Evolutionary conservation across 1,284 basidiomycete species (phyloP), one percentile per base, ranked within the genome.

Genomic region (Puccinia novopanici): DNA sequence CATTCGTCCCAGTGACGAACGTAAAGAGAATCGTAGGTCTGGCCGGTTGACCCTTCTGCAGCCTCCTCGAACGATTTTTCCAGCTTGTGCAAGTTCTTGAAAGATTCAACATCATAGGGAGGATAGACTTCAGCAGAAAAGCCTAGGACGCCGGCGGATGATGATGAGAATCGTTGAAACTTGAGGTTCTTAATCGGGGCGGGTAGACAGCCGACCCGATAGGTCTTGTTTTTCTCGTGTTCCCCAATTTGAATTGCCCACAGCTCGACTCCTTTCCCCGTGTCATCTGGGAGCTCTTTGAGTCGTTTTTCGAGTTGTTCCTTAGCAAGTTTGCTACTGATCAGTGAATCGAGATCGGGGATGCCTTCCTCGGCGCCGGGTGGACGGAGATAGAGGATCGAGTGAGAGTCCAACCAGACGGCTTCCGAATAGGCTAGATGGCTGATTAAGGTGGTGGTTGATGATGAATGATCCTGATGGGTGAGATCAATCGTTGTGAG

Each of bases 71-170:
- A 52, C 22, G 37, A 52, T 13, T 40, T 17, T 52, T 72, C 77
- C 17, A 80, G 22, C 30, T 72, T 45, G 48, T 80, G 55, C 2
- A 72, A 45, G 17, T 80, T 73, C 37, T 61, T 45, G 24, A 80
- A 65, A 12, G 77, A 27, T 34, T 80, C 68, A 5, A 30, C 0
- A n/a, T 80, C 42, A 50, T 80, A 80, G 9, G 77, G 77, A 15
- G 77, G 65, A 73, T 80, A 80, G 4, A 80, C 77, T 52, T 72
- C 19, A n/a, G 70, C 68, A 34, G 68, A 80, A n/a, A 80, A 80
- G 8, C 55, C 68, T 10, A 80, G 45, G 40, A 73, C 48, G 0
- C 71, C 71, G 9, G 75, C 48, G 9, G 68, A 54, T 1, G 55
- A 72, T 17, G 55, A 48, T 1, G 76, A 65, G 9, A 80, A 15